Evolutionary conservation across 768 basidiomycete species (phyloP), one percentile per base, ranked within the genome.

Genomic region (Mycena kentingensis): DNA sequence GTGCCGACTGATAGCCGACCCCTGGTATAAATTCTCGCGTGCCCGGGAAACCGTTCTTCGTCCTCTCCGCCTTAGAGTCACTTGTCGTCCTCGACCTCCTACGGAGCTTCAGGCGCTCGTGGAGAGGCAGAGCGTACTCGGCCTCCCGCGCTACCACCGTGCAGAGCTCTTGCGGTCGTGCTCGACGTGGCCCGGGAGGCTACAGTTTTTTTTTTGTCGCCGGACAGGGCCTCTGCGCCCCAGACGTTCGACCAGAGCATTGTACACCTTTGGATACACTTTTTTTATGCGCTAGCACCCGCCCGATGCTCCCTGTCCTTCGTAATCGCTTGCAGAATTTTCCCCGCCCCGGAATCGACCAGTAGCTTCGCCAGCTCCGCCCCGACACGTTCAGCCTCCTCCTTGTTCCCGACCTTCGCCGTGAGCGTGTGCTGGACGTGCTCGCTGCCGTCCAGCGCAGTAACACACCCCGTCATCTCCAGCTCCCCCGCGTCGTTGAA

Each of bases 251-350:
- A 5, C 32, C 21, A 11, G 22, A 46, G 16, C 28, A 46, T 19
- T 46, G 39, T 35, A 53, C 45, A 58, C 16, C 34, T 44, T 32
- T 58, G 44, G 42, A 47, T 41, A 31, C 37, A 47, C 34, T 67
- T 63, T 16, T 73, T 71, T 42, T 60, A 65, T 22, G 67, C 63
- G 41, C 72, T 61, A 16, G 76, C 77, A 51, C 75, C 69, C 18
- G 77, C 74, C 46, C 82, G 70, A 28, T 69, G 70, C 42, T 73
- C 77, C 55, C 88, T 76, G 63, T 91, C 86, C 47, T 64, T 66
- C n/a, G 81, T 87, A 60, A 99, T 90, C 49, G 90, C 90, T 32
- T 90, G 85, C 66, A 99, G 65, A 58, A 99, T 90, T 54, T 76
- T 78, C 61, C 77, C 80, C 18, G 90, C 96, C 0, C 96, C 96